Evolutionary conservation across 2,329 filamentous ascomycete genomes (phyloP), one percentile per base, ranked within the genome.

Genomic region (Calonectria crousiana): DNA sequence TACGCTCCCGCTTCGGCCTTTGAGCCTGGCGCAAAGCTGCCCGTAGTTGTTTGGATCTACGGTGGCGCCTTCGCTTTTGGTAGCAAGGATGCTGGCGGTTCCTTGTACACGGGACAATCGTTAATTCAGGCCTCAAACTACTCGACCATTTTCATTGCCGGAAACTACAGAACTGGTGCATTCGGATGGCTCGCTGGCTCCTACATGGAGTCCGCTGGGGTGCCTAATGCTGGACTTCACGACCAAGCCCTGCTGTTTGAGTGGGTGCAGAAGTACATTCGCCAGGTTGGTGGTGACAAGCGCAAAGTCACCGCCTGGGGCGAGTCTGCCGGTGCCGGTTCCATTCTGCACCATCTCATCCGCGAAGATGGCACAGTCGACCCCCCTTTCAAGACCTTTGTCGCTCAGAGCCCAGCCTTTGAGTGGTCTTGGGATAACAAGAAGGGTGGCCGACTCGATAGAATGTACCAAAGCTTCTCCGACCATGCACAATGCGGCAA

Each of bases 321-420:
- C 4, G 86, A 89, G 75, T 89, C 86, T 8, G 88, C 89, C 1
- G 89, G 89, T 1, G 89, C 87, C 1, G 85, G 86, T 1, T 89
- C 87, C 6, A 86, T 90, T 65, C 76, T 89, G 64, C 87, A 89
- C 69, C 88, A 89, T 66, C 80, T 90, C n/a, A 84, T 87, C 28
- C 84, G 85, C 0, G 80, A 86, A 30, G 85, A 86, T 1, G 88
- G 88, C 2, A 82, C 79, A 5, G 79, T 84, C 14, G 83, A 88
- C 58, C 87, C 88, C 2, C 80, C 87, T 2, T 89, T 89, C 79
- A 32, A 26, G 26, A 67, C 34, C 1, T 53, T 56, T 13, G 51
- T 62, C 2, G 51, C 56, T 8, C 69, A 52, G 41, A 76, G 74
- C 44, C 74, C 75, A 2, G 74, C 71, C 0, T 77, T 64, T 28